Evolutionary conservation across 1,284 basidiomycete genomes (phyloP).

Genomic region (Macrocystidia cucumis): DNA sequence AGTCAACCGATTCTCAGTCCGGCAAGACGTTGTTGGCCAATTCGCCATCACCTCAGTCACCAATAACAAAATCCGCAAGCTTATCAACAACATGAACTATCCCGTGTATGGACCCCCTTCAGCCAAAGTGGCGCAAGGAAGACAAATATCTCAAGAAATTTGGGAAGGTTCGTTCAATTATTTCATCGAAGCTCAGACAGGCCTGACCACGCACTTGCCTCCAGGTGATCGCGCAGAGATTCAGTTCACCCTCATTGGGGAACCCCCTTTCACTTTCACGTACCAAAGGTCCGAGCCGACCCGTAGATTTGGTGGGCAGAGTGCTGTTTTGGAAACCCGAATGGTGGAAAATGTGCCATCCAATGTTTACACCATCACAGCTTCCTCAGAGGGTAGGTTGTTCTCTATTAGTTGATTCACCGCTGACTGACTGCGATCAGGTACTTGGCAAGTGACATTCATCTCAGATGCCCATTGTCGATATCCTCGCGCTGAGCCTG

Average conservation of each 20-base stretch:
- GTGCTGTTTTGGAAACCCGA: slow-evolving; percentile 81
- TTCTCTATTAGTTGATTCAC: slow-evolving; percentile 1
- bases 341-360: slow-evolving; percentile 77
- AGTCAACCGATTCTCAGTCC: slow-evolving; percentile 75
- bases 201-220: slow-evolving; percentile 8
- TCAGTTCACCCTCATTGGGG: slow-evolving; percentile 81
- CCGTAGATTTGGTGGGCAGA: slow-evolving; percentile 41
- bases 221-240: slow-evolving; percentile 89
- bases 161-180: slow-evolving; percentile 58
- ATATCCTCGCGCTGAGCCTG: no score
- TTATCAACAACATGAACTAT: slow-evolving; percentile 71
- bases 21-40: slow-evolving; percentile 75
- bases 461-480: slow-evolving; percentile 81
- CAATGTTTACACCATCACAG: slow-evolving; percentile 81
- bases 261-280: slow-evolving; percentile 93
- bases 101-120: slow-evolving; percentile 80
- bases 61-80: slow-evolving; percentile 86
- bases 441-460: slow-evolving; percentile 90
- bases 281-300: slow-evolving; percentile 77
- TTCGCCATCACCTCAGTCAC: slow-evolving; percentile 83
- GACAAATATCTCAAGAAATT: slow-evolving; percentile 76
- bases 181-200: no score
- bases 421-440: slow-evolving; percentile 28
- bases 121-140: slow-evolving; percentile 83
- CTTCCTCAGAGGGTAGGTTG: slow-evolving; percentile 73